A percentile compares a stretch with the other conserved stretches of the same genome.
These are phyloP conservation scores for Phlegmacium glaucopus DNA, from an alignment of 768 basidiomycete species.

Conservation along the genomic window DNA sequence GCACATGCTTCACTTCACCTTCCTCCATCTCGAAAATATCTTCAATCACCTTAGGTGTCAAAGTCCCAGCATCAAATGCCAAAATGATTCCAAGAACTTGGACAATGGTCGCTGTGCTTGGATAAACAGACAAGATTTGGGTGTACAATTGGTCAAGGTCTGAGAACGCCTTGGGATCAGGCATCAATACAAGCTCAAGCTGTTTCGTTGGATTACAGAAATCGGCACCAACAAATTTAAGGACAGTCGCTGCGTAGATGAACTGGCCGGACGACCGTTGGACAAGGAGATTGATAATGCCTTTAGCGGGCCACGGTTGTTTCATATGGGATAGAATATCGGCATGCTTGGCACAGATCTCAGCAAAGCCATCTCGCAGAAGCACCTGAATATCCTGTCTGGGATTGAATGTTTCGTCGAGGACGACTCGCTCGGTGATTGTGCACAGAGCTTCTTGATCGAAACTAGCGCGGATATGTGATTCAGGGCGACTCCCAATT, in stretches of 20 bases:
- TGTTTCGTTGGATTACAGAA: no score
- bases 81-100: constrained; percentile 2
- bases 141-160: no score
- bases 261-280: no score
- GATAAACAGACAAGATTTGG: no score
- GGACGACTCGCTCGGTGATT: not conserved
- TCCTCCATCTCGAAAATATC: not conserved
- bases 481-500: constrained; percentile 20
- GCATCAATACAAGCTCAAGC: no score
- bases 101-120: no score
- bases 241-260: no score
- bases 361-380: constrained; percentile 7
- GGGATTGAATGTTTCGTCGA: constrained; percentile 7
- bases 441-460: not conserved
- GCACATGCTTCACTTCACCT: not conserved
- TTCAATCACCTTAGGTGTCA: constrained; percentile 2
- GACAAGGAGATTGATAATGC: no score
- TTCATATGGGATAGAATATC: no score
- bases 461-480: constrained; percentile 10
- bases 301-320: no score
- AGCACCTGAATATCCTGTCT: constrained; percentile 4
- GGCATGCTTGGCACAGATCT: constrained; percentile 4
- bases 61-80: not conserved
- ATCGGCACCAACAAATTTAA: no score
- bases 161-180: no score